phyloP scores from a whole-genome alignment of 768 basidiomycete species.

The Tephrocybe sp. region DNA sequence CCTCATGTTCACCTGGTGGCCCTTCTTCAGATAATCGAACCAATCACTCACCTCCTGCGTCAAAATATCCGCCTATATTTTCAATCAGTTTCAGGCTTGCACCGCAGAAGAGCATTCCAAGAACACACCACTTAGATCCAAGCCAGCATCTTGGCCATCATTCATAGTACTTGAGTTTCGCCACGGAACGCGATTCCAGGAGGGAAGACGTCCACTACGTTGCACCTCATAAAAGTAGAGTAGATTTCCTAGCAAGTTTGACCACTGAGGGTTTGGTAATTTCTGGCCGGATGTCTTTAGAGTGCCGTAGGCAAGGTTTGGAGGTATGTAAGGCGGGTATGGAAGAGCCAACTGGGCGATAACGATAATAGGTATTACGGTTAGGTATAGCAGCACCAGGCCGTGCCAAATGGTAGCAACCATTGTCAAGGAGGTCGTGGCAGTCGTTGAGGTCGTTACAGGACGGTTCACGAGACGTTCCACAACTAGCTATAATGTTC shows the following conservation, averaged over 20 bases:
- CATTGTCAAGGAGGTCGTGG: constrained; percentile 10
- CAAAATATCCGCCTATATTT: constrained; percentile 71
- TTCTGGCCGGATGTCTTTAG: constrained; percentile 35
- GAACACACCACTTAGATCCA: constrained; percentile 67
- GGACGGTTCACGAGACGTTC: background rate
- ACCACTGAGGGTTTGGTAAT: constrained; percentile 76
- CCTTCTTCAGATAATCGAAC: background rate
- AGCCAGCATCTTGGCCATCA: constrained; percentile 71
- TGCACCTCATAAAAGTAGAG: constrained; percentile 93
- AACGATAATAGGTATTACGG: constrained; percentile 25
- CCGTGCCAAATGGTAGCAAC: constrained; percentile 18
- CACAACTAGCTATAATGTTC: no score
- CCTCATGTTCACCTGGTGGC: constrained; percentile 8
- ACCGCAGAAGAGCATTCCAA: background rate
- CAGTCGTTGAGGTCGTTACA: constrained; percentile 1
- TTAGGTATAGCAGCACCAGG: constrained; percentile 20
- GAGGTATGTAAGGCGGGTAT: constrained; percentile 61
- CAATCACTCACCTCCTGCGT: constrained; percentile 72
- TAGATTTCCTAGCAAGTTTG: constrained; percentile 72
- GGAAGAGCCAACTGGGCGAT: constrained; percentile 63
- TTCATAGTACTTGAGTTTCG: constrained; percentile 75
- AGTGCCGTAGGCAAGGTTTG: constrained; percentile 55
- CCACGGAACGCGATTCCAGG: constrained; percentile 77
- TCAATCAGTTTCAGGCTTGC: background rate
- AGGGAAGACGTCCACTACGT: constrained; percentile 71